Evolutionary conservation across 1,284 basidiomycete species (phyloP), one percentile per base, ranked within the genome.

Genomic region (Ustilago esculenta): DNA sequence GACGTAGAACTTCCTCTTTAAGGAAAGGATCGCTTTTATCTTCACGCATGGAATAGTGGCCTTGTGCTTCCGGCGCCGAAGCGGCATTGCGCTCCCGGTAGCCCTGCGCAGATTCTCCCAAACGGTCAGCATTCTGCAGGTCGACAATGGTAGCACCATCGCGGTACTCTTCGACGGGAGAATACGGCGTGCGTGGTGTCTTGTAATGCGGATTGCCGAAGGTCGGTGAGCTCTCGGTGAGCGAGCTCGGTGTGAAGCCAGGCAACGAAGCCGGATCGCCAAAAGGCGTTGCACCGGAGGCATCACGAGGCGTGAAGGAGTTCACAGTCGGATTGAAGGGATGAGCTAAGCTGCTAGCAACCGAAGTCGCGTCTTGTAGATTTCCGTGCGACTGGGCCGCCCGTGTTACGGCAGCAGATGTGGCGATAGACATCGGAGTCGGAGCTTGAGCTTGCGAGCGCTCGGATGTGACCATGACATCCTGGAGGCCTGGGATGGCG

Each of bases 261-360:
- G 76, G 76, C 27, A 78, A 36, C 1, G 76, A 78, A 2, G 75
- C 73, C 2, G 70, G 75, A 41, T 78, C 76, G n/a, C 61, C 60
- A 32, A 71, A 58, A 0, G 68, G 54, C 5, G 54, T 53, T 3
- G 63, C 42, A 7, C 50, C 47, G 4, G 54, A 48, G 7, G 44
- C 54, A 39, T 66, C 63, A 14, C 68, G 49, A 7, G 68, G 68
- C 9, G 68, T 66, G 27, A 58, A 58, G 0, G 59, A 46, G 42
- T 34, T 55, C 27, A 58, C 41, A 14, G 33, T 32, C 12, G 61
- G 34, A 6, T 53, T 45, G 27, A 58, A 50, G 27, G 50, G n/a
- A 14, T 58, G 61, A 3, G 34, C 18, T 12, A 55, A 46, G 46
- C 20, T 33, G 7, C 42, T 21, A 8, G 24, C 36, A 5, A 29